Evolutionary conservation across 129 eudicot genomes (phyloP).

Genomic region (Erigeron canadensis): DNA sequence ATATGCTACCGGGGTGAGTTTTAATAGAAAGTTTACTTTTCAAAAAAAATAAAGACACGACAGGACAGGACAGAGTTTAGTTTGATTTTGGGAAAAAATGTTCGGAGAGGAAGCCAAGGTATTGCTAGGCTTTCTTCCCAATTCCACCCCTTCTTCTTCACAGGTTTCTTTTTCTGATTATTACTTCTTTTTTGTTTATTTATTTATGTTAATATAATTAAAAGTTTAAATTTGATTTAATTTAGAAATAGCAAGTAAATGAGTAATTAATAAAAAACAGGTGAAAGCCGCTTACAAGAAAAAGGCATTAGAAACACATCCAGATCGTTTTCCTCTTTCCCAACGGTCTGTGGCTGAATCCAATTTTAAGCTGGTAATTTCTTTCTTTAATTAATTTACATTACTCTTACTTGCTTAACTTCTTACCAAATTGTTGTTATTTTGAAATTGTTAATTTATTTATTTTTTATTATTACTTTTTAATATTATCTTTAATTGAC

Average conservation of each 20-base stretch:
- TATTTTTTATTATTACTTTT: background rate
- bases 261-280: constrained; percentile 23
- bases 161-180: constrained; percentile 36
- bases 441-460: background rate
- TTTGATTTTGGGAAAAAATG: constrained; percentile 15
- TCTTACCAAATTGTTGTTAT: background rate
- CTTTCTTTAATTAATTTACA: background rate
- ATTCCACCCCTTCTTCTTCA: constrained; percentile 49
- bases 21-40: constrained; percentile 11
- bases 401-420: too few species aligned
- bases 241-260: background rate
- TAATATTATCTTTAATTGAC: constrained; percentile 22
- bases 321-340: constrained; percentile 71
- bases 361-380: constrained; percentile 61
- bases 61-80: constrained; percentile 23
- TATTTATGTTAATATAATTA: background rate
- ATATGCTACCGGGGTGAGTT: too few species aligned
- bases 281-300: constrained; percentile 83
- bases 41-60: constrained; percentile 25
- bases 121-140: constrained; percentile 60
- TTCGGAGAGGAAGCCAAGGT: constrained; percentile 46
- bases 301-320: constrained; percentile 82
- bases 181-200: background rate
- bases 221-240: background rate
- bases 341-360: constrained; percentile 56